A percentile compares a stretch with the other conserved stretches of the same genome.
Conservation (phyloP, 2,329 filamentous ascomycete species). For the Cryphonectria carpinicola region DNA sequence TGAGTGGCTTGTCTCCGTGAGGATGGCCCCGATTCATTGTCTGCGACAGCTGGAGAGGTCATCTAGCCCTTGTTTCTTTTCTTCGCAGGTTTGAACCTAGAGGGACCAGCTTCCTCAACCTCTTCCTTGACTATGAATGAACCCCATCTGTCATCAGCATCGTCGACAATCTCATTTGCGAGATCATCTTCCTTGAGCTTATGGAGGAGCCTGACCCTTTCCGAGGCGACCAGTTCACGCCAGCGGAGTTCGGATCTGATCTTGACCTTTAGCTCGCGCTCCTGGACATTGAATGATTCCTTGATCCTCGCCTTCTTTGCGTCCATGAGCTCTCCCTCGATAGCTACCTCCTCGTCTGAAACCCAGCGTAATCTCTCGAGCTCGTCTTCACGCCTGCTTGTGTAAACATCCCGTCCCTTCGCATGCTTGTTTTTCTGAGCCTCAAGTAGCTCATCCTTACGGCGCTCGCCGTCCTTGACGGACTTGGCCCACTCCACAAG, state of each 20-base stretch:
- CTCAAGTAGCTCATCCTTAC: slow-evolving; percentile 40
- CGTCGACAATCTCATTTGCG: slow-evolving; percentile 39
- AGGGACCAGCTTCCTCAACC: slow-evolving; percentile 16
- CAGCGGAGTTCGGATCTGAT: slow-evolving; percentile 52
- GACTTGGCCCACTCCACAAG: slow-evolving; percentile 46
- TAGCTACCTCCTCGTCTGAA: slow-evolving; percentile 45
- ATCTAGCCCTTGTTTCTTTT: not conserved
- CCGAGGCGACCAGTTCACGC: slow-evolving; percentile 49
- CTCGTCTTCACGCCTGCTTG: slow-evolving; percentile 46
- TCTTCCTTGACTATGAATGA: slow-evolving; percentile 22
- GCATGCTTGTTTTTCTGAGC: slow-evolving; percentile 47
- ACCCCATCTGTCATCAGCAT: slow-evolving; percentile 25
- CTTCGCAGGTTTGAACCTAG: slow-evolving; percentile 15
- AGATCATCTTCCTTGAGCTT: slow-evolving; percentile 49
- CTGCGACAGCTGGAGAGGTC: not conserved
- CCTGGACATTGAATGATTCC: slow-evolving; percentile 35
- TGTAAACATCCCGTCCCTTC: slow-evolving; percentile 44
- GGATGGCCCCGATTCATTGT: not conserved
- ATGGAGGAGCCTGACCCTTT: slow-evolving; percentile 48
- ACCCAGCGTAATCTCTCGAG: slow-evolving; percentile 41
- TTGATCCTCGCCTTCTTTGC: slow-evolving; percentile 40
- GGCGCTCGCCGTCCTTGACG: slow-evolving; percentile 38
- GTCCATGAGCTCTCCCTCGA: slow-evolving; percentile 49
- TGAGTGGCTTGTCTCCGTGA: slow-evolving; percentile 5
- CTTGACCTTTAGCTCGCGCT: slow-evolving; percentile 39